A percentile compares a stretch with the other conserved stretches of the same genome.
Evolutionary conservation across 352 stramenopile species (phyloP).

Genomic region (Blastocystis sp.): DNA sequence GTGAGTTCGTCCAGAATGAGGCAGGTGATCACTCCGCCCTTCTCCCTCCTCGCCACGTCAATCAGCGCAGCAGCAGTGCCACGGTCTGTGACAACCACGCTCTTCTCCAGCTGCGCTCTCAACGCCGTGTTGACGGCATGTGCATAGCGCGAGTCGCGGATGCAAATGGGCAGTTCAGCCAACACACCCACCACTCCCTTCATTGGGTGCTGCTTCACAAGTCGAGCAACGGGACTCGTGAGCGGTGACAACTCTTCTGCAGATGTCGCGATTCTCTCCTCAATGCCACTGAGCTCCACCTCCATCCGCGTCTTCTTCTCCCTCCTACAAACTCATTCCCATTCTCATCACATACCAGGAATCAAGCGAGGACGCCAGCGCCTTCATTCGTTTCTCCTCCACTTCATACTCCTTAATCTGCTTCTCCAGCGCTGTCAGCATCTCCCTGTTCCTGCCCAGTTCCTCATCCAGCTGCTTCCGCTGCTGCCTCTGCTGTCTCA

Average conservation of each 20-base stretch:
- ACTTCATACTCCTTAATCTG: not conserved
- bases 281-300: too few relatives aligned
- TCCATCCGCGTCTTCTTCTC: not conserved
- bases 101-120: not conserved
- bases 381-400: not conserved
- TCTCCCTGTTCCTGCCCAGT: not conserved
- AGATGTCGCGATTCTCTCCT: too few relatives aligned
- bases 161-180: not conserved
- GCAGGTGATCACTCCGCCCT: not conserved
- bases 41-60: not conserved
- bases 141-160: not conserved
- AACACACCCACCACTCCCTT: not conserved
- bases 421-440: not conserved
- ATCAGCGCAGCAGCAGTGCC: not conserved
- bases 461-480: not conserved
- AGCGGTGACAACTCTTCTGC: too few relatives aligned
- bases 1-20: constrained; percentile 45
- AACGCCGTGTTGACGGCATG: not conserved
- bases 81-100: constrained; percentile 11
- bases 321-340: not conserved
- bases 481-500: not conserved
- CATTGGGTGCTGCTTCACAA: not conserved
- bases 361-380: not conserved
- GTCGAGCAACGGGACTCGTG: not conserved
- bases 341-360: not conserved